These are phyloP conservation scores for Phtheirospermum japonicum DNA, from an alignment of 257 asterid genomes.

Conservation along the genomic window DNA sequence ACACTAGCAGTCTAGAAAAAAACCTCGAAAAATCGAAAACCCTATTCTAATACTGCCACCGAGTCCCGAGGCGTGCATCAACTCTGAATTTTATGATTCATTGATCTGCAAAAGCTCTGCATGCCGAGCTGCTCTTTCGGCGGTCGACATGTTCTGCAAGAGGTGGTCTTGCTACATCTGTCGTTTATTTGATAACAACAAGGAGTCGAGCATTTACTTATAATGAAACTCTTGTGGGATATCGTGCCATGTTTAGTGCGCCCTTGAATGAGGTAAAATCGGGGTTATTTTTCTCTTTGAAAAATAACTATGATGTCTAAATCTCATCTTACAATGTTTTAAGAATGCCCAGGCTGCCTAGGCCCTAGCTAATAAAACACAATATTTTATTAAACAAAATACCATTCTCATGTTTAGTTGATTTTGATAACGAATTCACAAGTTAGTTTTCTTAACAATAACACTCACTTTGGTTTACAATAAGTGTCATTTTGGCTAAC, in stretches of 20 bases:
- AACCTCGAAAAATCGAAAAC: constrained; percentile 58
- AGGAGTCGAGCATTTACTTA: constrained; percentile 84
- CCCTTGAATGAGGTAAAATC: constrained; percentile 55
- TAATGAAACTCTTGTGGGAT: constrained; percentile 68
- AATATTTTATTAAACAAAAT: too few species aligned
- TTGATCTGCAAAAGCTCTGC: constrained; percentile 76
- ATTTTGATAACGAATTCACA: too few species aligned
- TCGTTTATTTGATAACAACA: constrained; percentile 71
- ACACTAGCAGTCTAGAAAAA: constrained; percentile 52
- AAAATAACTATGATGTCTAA: too few species aligned
- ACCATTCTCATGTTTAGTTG: too few species aligned
- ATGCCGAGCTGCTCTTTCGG: constrained; percentile 64
- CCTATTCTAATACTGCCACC: constrained; percentile 65
- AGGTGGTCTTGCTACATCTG: constrained; percentile 83
- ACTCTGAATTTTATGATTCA: constrained; percentile 43
- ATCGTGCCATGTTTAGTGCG: constrained; percentile 80
- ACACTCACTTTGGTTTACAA: too few species aligned
- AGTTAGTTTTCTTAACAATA: too few species aligned
- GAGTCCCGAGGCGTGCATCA: constrained; percentile 47
- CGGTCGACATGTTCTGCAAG: constrained; percentile 63
- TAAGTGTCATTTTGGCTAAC: too few species aligned
- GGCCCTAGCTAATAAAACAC: too few species aligned
- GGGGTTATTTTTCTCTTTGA: too few species aligned
- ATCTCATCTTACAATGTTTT: too few species aligned
- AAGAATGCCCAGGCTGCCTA: too few species aligned